Evolutionary conservation across 108 stramenopile genomes (phyloP), one percentile per base, ranked within the genome.

Genomic region (Fragilaria crotonensis): DNA sequence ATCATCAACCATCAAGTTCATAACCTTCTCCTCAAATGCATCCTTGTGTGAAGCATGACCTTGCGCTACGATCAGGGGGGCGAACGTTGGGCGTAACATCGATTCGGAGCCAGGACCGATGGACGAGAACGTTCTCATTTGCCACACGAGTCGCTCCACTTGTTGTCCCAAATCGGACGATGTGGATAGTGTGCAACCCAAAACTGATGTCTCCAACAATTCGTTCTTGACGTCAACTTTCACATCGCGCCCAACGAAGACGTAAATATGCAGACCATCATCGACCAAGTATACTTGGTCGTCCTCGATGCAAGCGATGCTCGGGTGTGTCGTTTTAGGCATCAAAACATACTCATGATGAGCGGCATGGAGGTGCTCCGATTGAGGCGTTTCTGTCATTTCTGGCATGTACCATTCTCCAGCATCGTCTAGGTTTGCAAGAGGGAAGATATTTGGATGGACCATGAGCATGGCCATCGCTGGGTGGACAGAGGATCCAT

Each of bases 221-320:
- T 54, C 67, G n/a, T 52, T 20, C 32, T 51, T 55, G 7, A 29
- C 48, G 19, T 75, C 74, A 26, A 60, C 55, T 0, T 64, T 54
- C 20, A 76, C 85, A 56, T 71, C 57, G 23, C 63, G 69, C 5
- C 82, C 82, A 48, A 87, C 46, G 23, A 68, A 81, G 1, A 84
- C 31, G 56, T 75, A 81, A 30, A 83, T 70, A 2, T 51, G 48
- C 30, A 76, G 70, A 25, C 79, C 77, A 61, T 66, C 74, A 58
- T 87, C 85, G 33, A 81, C 62, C 14, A 85, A 56, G 50, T 85
- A 85, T 47, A 85, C 58, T 22, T 74, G 78, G 60, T 71, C 77
- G 21, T 78, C 78, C 50, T 68, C 65, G 36, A 85, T 52, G 19
- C 64, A 67, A 33, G 75, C 60, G 31, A 82, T 77, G 31, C 76